Conservation (phyloP, 2,329 filamentous ascomycete species). For the Arthrobotrys sinensis region DNA sequence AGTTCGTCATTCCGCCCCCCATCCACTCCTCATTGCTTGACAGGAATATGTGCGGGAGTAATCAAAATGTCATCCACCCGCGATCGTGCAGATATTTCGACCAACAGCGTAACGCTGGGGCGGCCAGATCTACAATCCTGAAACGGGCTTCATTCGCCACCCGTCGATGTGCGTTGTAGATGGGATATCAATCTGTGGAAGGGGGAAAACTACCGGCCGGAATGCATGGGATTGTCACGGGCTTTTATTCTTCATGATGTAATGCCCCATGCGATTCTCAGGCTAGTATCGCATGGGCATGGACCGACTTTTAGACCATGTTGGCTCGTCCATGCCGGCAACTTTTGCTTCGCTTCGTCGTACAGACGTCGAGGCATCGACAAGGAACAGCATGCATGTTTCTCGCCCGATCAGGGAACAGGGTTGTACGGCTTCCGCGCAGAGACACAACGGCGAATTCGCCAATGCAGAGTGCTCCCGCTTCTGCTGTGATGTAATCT, state of each 20-base stretch:
- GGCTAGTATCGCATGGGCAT: slow-evolving; percentile 34
- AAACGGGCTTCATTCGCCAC: slow-evolving; percentile 59
- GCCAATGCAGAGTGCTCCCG: slow-evolving; percentile 14
- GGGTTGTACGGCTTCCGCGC: slow-evolving; percentile 51
- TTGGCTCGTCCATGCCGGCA: slow-evolving; percentile 24
- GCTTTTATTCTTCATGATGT: slow-evolving; percentile 51
- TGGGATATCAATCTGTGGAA: slow-evolving; percentile 4
- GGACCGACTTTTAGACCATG: slow-evolving; percentile 12
- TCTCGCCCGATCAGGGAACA: slow-evolving; percentile 59
- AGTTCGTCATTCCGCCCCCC: slow-evolving; percentile 40
- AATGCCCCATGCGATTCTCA: slow-evolving; percentile 45
- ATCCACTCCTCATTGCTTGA: slow-evolving; percentile 12
- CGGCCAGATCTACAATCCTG: slow-evolving; percentile 50
- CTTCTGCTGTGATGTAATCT: slow-evolving; percentile 40
- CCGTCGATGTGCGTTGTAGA: slow-evolving; percentile 37
- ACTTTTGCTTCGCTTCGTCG: slow-evolving; percentile 37
- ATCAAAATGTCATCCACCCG: slow-evolving; percentile 24
- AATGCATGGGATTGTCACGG: slow-evolving; percentile 27
- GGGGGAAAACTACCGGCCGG: slow-evolving; percentile 39
- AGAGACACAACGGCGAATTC: slow-evolving; percentile 36
- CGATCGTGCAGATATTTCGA: slow-evolving; percentile 41
- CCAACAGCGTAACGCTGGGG: slow-evolving; percentile 49
- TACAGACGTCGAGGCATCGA: slow-evolving; percentile 49
- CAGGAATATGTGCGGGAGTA: slow-evolving; percentile 6
- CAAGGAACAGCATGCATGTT: slow-evolving; percentile 52